These are phyloP conservation scores for Vitis riparia DNA, from an alignment of 164 flowering plant species.

Conservation along the genomic window DNA sequence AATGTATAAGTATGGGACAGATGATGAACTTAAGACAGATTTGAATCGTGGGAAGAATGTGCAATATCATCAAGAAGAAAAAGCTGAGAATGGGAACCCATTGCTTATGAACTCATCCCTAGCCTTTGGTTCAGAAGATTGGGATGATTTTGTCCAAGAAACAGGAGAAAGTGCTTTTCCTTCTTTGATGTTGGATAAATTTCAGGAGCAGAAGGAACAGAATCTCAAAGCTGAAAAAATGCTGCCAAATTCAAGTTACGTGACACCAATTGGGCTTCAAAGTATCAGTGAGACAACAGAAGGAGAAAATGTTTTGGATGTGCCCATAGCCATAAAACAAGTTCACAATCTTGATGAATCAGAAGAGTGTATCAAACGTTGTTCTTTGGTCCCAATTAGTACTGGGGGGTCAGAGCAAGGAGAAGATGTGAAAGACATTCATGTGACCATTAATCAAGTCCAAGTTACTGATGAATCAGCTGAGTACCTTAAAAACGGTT, in stretches of 20 bases:
- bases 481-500: too few species aligned
- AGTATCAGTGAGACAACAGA: conserved; percentile 5
- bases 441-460: conserved; percentile 19
- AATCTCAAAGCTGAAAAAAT: conserved; percentile 16
- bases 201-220: conserved; percentile 15
- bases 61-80: conserved; percentile 15
- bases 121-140: conserved; percentile 83
- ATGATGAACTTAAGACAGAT: conserved; percentile 41
- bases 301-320: conserved; percentile 8
- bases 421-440: conserved; percentile 21
- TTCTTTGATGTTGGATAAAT: conserved; percentile 16
- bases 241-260: conserved; percentile 6
- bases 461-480: conserved; percentile 16
- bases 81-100: conserved; percentile 36
- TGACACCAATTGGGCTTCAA: background rate
- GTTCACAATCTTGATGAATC: conserved; percentile 5
- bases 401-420: conserved; percentile 19
- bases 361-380: background rate
- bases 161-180: conserved; percentile 18
- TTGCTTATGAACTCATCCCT: conserved; percentile 60
- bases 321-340: background rate
- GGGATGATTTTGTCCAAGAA: conserved; percentile 74
- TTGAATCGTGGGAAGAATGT: conserved; percentile 15
- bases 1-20: conserved; percentile 51
- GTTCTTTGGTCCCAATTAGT: background rate